A percentile compares a stretch with the other conserved stretches of the same genome.
These are phyloP conservation scores for Massarina eburnea DNA, from an alignment of 2,329 filamentous ascomycete species.

Conservation along the genomic window DNA sequence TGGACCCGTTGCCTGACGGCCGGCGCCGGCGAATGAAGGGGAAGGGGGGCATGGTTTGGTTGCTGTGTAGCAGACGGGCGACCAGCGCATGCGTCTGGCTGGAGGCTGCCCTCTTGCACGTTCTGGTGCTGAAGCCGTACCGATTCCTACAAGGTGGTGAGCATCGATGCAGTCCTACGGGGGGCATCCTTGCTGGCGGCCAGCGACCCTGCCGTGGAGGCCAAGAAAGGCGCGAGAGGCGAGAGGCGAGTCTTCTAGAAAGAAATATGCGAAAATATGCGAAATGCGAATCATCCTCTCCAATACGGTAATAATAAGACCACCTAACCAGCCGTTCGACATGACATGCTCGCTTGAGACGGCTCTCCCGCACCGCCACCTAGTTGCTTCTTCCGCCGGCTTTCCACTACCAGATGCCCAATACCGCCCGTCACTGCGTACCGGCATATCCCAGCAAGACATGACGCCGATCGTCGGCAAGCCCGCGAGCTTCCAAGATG, in stretches of 20 bases:
- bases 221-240: not conserved
- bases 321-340: too few relatives aligned
- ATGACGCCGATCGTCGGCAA: not conserved
- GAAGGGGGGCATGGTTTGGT: too few relatives aligned
- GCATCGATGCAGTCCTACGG: not conserved
- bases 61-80: not conserved
- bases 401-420: not conserved
- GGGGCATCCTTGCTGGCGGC: conserved; percentile 3
- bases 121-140: not conserved
- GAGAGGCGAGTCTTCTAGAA: conserved; percentile 1
- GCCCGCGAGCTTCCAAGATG: too few relatives aligned
- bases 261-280: not conserved
- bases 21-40: not conserved
- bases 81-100: not conserved
- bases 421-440: not conserved
- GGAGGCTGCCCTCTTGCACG: not conserved
- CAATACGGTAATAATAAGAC: too few relatives aligned
- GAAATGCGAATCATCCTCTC: not conserved
- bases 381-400: conserved; percentile 2
- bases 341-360: not conserved
- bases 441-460: conserved; percentile 2
- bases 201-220: conserved; percentile 3
- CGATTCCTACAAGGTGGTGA: not conserved
- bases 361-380: not conserved
- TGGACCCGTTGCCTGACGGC: conserved; percentile 19